Evolutionary conservation across 192 early-diverging fungal genomes (phyloP).

Genomic region (Linnemannia zychae): DNA sequence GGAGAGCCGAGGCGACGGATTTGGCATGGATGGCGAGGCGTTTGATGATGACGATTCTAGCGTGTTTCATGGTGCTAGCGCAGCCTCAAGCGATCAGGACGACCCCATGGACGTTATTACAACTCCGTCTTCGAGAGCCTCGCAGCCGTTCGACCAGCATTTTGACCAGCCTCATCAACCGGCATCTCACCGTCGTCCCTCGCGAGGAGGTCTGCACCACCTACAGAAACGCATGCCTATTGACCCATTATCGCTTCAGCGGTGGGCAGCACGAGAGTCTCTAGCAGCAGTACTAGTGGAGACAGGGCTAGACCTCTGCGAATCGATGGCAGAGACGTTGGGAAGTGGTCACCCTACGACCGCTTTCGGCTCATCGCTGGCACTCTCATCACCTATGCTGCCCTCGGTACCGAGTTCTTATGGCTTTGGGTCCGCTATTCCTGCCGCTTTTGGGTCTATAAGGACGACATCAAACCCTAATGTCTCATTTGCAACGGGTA

Average conservation of each 20-base stretch:
- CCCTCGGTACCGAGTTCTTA: background rate
- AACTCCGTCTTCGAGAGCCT: constrained; percentile 2
- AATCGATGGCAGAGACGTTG: constrained; percentile 42
- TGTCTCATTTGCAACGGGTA: background rate
- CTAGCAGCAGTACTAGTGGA: constrained; percentile 41
- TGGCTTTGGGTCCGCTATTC: background rate
- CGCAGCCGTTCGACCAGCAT: background rate
- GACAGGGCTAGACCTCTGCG: constrained; percentile 47
- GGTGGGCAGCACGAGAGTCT: constrained; percentile 39
- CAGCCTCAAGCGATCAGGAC: constrained; percentile 43
- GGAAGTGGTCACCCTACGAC: constrained; percentile 20
- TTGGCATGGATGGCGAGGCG: background rate
- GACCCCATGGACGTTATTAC: constrained; percentile 44
- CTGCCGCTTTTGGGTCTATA: background rate
- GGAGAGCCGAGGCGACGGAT: constrained; percentile 1
- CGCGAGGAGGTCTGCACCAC: background rate
- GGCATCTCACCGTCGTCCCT: background rate
- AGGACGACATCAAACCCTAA: background rate
- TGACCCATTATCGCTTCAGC: constrained; percentile 16
- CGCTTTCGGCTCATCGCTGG: background rate
- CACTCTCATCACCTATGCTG: background rate
- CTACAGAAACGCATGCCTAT: constrained; percentile 15
- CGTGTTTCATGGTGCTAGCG: constrained; percentile 16
- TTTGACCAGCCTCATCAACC: constrained; percentile 14
- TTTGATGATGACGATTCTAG: constrained; percentile 14